Conservation (phyloP, 2,329 filamentous ascomycete species). For the Coleophoma eucalyptorum region DNA sequence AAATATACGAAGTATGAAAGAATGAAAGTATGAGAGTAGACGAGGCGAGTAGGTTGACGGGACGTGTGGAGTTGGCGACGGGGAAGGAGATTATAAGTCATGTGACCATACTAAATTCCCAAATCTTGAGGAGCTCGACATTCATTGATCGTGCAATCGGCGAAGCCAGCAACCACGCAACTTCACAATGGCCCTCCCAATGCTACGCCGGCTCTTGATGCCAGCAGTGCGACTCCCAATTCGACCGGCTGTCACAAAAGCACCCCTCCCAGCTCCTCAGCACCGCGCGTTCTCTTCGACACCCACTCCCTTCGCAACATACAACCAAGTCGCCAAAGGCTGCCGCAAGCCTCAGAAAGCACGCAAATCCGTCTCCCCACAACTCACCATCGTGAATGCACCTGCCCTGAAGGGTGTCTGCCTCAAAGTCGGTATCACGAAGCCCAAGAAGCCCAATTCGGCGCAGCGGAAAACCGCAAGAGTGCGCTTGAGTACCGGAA, state of each 20-base stretch:
- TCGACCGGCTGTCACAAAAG: slow-evolving; percentile 1
- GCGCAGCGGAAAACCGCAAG: slow-evolving; percentile 94
- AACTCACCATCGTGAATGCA: slow-evolving; percentile 63
- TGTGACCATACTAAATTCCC: no score
- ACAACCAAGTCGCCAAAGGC: slow-evolving; percentile 40
- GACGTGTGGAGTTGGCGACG: no score
- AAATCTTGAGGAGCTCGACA: no score
- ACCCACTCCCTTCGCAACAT: slow-evolving; percentile 21
- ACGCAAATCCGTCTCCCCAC: slow-evolving; percentile 84
- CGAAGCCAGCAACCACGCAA: slow-evolving; percentile 1
- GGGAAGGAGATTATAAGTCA: no score
- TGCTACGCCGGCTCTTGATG: slow-evolving; percentile 19
- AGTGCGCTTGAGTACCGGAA: slow-evolving; percentile 82
- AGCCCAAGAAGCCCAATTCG: slow-evolving; percentile 98
- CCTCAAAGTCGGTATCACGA: slow-evolving; percentile 86
- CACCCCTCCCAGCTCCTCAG: neutral
- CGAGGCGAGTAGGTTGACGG: no score
- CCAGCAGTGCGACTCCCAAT: slow-evolving; percentile 16
- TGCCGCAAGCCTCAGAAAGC: slow-evolving; percentile 76
- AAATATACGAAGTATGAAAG: no score
- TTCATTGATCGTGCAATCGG: no score
- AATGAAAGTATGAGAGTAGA: no score
- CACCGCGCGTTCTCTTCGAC: slow-evolving; percentile 24
- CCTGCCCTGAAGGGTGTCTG: slow-evolving; percentile 95
- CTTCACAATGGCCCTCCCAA: slow-evolving; percentile 17